Conservation (phyloP, 176 grass and related monocot genomes). For the Pharus latifolius region DNA sequence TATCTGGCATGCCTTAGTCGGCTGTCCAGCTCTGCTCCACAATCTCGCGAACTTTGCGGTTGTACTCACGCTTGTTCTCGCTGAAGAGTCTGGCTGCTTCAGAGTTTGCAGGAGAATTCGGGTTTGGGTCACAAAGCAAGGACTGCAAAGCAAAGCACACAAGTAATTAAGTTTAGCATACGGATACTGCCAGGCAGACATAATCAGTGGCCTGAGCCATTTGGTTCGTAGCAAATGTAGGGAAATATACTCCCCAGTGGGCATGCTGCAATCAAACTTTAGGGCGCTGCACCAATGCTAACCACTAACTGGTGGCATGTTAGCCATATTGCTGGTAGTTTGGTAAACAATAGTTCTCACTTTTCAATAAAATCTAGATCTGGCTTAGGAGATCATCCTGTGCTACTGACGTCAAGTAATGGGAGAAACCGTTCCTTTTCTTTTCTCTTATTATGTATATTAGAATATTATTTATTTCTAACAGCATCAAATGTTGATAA, state of each 20-base stretch:
- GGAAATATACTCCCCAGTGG: neutral
- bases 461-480: neutral
- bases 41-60: conserved; percentile 67
- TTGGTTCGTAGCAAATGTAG: neutral
- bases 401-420: neutral
- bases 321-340: neutral
- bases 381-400: neutral
- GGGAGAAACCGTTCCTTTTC: neutral
- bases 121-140: conserved; percentile 84
- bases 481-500: neutral
- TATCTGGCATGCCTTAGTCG: conserved; percentile 32
- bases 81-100: conserved; percentile 84
- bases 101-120: conserved; percentile 86
- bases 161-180: neutral
- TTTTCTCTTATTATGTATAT: neutral
- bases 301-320: neutral
- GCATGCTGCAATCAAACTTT: neutral
- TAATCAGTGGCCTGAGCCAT: neutral
- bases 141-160: conserved; percentile 43
- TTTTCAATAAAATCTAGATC: neutral
- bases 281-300: neutral
- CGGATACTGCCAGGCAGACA: neutral
- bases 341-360: neutral
- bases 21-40: conserved; percentile 98
- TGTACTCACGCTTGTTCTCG: conserved; percentile 93